Base-by-base conservation (phyloP, 192 early-diverging fungal species). In the Mortierella antarctica region DNA sequence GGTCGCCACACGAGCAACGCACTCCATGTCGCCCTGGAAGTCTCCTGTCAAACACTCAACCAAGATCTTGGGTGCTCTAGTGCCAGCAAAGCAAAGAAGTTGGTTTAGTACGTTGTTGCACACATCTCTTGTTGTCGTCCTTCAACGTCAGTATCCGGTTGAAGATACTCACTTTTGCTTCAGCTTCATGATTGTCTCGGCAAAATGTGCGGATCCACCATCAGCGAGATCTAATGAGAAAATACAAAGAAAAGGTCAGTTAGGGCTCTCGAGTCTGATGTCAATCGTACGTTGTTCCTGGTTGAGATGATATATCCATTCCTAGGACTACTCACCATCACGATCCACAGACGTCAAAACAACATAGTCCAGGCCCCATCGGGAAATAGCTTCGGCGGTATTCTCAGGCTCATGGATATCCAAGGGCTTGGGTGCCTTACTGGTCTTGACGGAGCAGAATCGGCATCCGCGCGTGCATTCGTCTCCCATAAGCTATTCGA, bases 391-490 rank as follows among this genome's bases (percentile, higher is more conserved):
- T 65, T 93, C 91, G 0, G 97, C 94, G 7, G 96, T 96, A 82
- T 96, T 92, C 83, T 95, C 93, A 23, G 97, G 97, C 74, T 99
- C 97, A 70, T 88, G 83, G 18, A 92, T 87, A 87, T 99, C 96
- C 65, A 97, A 85, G 7, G 96, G 88, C 23, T 88, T 88, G 7
- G 97, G 97, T 2, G 80, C 83, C 68, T 91, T 89, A 84, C 90
- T 97, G 52, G 97, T 99, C 85, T 99, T 99, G 45, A 99, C 97
- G 15, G 96, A 95, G 73, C 97, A 99, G 88, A 99, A 99, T 52
- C 97, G 87, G 84, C 97, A 99, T 0, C 96, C 97, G 63, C 97
- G 90, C 7, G 97, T 99, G 84, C 97, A 99, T 80, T 96, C 95
- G 74, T 97, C 96, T 62, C 97, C 97, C 96, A 99, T 97, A 73